A percentile compares a stretch with the other conserved stretches of the same genome.
Evolutionary conservation across 306 rosid species (phyloP).

Genomic region (Castanospermum australe): DNA sequence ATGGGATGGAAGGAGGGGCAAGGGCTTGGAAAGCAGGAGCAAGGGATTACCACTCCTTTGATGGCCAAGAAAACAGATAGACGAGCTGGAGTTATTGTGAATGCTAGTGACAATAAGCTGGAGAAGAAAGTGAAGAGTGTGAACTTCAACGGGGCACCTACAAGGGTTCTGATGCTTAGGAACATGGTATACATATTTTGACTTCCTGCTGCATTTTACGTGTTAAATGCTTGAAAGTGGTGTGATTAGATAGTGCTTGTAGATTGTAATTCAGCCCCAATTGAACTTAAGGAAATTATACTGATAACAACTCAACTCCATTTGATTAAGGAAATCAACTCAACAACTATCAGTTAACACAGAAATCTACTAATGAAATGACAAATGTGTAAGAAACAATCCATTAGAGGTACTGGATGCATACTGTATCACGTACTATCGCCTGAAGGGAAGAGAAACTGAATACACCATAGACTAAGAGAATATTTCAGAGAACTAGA

Average conservation of each 20-base stretch:
- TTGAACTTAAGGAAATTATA: too few species aligned
- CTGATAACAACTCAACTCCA: too few species aligned
- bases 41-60: slow-evolving; percentile 95
- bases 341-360: too few species aligned
- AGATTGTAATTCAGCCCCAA: too few species aligned
- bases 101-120: slow-evolving; percentile 71
- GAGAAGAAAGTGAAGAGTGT: slow-evolving; percentile 88
- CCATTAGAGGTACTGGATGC: too few species aligned
- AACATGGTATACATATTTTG: slow-evolving; percentile 72
- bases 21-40: slow-evolving; percentile 96
- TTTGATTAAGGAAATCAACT: too few species aligned
- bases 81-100: slow-evolving; percentile 94
- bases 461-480: too few species aligned
- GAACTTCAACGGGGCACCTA: slow-evolving; percentile 73
- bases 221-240: neutral
- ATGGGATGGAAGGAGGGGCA: slow-evolving; percentile 99
- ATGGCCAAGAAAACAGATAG: slow-evolving; percentile 97
- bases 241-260: neutral
- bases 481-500: too few species aligned
- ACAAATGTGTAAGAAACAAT: too few species aligned
- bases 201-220: neutral
- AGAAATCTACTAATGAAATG: too few species aligned
- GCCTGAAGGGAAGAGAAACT: too few species aligned
- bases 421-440: too few species aligned
- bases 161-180: slow-evolving; percentile 81